These are phyloP conservation scores for Metarhizium album DNA, from an alignment of 2,329 filamentous ascomycete species.

Conservation along the genomic window DNA sequence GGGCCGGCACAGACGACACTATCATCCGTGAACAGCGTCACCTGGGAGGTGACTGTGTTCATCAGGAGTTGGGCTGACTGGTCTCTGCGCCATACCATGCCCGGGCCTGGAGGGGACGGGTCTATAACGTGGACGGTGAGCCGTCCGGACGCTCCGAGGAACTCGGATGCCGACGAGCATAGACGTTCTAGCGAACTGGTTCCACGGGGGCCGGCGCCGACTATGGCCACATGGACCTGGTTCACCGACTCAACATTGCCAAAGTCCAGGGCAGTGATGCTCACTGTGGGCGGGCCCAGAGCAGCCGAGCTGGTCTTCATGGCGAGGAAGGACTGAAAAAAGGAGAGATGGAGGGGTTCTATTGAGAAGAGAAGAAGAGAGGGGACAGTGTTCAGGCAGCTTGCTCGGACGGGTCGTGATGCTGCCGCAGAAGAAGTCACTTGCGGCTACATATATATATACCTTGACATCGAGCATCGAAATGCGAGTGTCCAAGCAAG, in stretches of 20 bases:
- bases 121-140: constrained; percentile 4
- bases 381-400: not conserved
- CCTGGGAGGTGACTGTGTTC: constrained; percentile 7
- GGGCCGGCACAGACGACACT: constrained; percentile 5
- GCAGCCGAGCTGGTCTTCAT: not conserved
- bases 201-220: constrained; percentile 5
- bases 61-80: constrained; percentile 6
- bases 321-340: not conserved
- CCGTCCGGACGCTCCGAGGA: not conserved
- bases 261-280: not conserved
- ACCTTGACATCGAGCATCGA: not conserved
- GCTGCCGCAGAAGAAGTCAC: not conserved
- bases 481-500: not conserved
- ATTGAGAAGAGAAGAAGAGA: not conserved
- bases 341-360: not conserved
- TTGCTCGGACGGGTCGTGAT: not conserved
- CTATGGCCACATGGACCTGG: constrained; percentile 4
- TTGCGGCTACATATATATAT: not conserved
- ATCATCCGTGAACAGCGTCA: constrained; percentile 5
- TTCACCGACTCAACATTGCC: not conserved
- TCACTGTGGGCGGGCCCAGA: not conserved
- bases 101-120: constrained; percentile 1
- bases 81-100: constrained; percentile 5
- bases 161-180: constrained; percentile 2
- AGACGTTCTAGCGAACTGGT: constrained; percentile 5